phyloP scores from a whole-genome alignment of 768 basidiomycete species.

The Hypholoma fasciculare region DNA sequence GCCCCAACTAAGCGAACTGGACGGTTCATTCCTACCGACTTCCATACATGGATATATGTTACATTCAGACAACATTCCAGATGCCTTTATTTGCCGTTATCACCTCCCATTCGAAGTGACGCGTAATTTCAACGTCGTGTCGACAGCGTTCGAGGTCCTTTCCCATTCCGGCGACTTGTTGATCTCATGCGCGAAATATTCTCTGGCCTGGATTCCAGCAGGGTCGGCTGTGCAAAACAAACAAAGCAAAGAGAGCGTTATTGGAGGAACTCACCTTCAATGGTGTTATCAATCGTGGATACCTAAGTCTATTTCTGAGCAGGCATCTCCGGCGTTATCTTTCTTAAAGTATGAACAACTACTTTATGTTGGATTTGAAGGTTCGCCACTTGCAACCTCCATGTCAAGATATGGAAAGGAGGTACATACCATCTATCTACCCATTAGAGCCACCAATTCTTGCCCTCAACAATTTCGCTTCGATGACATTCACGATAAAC shows the following conservation, averaged over 20 bases:
- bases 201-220: conserved; percentile 25
- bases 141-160: conserved; percentile 23
- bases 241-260: not conserved
- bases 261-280: not conserved
- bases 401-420: not conserved
- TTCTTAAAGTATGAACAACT: conserved; percentile 1
- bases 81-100: conserved; percentile 28
- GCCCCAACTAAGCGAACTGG: conserved; percentile 8
- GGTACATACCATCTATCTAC: not conserved
- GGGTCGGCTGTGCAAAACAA: conserved; percentile 15
- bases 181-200: conserved; percentile 26
- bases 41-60: conserved; percentile 22
- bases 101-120: conserved; percentile 20
- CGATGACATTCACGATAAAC: not conserved
- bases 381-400: not conserved
- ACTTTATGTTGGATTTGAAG: not conserved
- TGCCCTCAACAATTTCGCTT: not conserved
- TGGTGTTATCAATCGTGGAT: conserved; percentile 17
- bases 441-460: not conserved
- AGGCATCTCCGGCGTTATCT: not conserved
- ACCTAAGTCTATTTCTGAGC: not conserved
- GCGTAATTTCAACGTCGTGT: conserved; percentile 20
- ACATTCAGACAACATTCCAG: conserved; percentile 20
- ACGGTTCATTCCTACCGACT: conserved; percentile 25
- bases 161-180: conserved; percentile 24